Percentiles rank a stretch among this genome's conserved stretches.
phyloP scores from a whole-genome alignment of 1,284 basidiomycete species.

The Afroboletus lepidellus region DNA sequence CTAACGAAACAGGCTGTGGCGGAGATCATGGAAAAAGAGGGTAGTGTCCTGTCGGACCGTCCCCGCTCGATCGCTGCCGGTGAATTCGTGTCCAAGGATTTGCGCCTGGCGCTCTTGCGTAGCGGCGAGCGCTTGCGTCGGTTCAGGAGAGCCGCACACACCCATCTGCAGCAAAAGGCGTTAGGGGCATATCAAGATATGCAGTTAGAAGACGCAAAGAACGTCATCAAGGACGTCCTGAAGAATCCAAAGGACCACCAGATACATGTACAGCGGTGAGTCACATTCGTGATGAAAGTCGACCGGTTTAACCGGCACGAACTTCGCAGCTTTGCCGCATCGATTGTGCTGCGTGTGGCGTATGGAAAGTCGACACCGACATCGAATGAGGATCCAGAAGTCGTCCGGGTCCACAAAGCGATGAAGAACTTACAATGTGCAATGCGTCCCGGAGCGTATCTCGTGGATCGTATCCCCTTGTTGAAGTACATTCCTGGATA shows the following conservation, averaged over 20 bases:
- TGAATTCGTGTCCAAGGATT: slow-evolving; percentile 26
- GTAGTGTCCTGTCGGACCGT: slow-evolving; percentile 31
- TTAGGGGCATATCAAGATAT: slow-evolving; percentile 33
- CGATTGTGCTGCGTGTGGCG: slow-evolving; percentile 61
- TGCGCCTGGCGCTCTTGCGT: slow-evolving; percentile 23
- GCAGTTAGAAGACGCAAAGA: slow-evolving; percentile 36
- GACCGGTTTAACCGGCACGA: not conserved
- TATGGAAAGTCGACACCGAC: slow-evolving; percentile 58
- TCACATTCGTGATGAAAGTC: not conserved
- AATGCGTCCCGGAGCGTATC: slow-evolving; percentile 55
- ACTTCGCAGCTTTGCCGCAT: slow-evolving; percentile 53
- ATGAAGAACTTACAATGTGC: slow-evolving; percentile 48
- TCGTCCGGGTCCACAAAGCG: slow-evolving; percentile 49
- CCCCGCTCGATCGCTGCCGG: slow-evolving; percentile 33
- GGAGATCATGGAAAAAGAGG: slow-evolving; percentile 39
- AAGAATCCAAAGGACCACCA: slow-evolving; percentile 37
- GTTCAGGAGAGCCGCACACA: slow-evolving; percentile 35
- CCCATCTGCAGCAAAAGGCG: slow-evolving; percentile 38
- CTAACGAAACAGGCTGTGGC: slow-evolving; percentile 10
- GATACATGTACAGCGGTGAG: slow-evolving; percentile 33
- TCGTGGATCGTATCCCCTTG: slow-evolving; percentile 57
- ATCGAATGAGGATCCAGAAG: slow-evolving; percentile 54
- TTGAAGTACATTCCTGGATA: not conserved
- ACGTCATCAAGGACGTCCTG: slow-evolving; percentile 40
- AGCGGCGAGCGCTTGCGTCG: slow-evolving; percentile 32